phyloP scores from a whole-genome alignment of 2,329 filamentous ascomycete genomes.

The Didymella pomorum region DNA sequence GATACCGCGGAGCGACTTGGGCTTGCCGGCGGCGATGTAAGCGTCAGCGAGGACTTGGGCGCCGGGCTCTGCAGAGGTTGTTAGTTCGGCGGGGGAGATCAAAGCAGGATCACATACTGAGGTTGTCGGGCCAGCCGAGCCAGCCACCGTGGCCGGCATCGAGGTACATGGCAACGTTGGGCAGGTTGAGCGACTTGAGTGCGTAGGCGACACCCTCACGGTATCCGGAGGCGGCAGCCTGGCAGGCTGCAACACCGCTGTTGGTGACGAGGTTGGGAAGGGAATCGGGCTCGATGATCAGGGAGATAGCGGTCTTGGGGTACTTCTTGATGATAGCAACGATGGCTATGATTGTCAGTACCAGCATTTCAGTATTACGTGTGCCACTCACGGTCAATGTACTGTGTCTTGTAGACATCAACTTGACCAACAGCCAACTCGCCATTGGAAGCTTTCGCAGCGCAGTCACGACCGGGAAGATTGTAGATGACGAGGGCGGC shows the following conservation, averaged over 20 bases:
- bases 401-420: conserved; percentile 60
- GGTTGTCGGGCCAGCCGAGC: conserved; percentile 71
- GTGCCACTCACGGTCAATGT: conserved; percentile 58
- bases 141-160: conserved; percentile 72
- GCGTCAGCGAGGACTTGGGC: conserved; percentile 59
- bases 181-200: conserved; percentile 64
- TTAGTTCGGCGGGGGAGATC: conserved; percentile 13
- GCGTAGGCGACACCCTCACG: conserved; percentile 67
- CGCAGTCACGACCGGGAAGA: conserved; percentile 70
- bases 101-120: conserved; percentile 42
- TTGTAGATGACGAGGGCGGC: conserved; percentile 69
- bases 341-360: conserved; percentile 52
- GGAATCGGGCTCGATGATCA: conserved; percentile 67
- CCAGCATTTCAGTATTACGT: too few species aligned
- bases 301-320: conserved; percentile 53
- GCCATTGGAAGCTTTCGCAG: conserved; percentile 70
- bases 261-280: conserved; percentile 72
- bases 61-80: conserved; percentile 51
- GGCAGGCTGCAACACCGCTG: conserved; percentile 61
- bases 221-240: conserved; percentile 65
- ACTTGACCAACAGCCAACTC: conserved; percentile 65
- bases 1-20: conserved; percentile 60
- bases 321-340: conserved; percentile 63
- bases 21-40: conserved; percentile 59
- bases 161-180: conserved; percentile 71